Evolutionary conservation across 2,329 filamentous ascomycete species (phyloP).

Genomic region (Cryphonectria radicalis): DNA sequence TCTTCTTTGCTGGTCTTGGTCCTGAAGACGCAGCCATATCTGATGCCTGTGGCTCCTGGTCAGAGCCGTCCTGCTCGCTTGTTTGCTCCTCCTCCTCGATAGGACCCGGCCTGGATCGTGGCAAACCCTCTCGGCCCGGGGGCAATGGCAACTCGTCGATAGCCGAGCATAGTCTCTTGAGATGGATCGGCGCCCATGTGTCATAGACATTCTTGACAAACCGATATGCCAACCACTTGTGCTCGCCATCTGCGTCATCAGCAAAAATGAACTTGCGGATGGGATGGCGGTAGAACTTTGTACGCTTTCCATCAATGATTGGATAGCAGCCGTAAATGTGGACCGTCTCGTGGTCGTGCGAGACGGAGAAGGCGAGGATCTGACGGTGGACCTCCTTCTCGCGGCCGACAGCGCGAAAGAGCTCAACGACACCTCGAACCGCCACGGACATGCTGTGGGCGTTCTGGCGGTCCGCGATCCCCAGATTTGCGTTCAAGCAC

Average conservation of each 20-base stretch:
- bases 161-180: background rate
- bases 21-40: background rate
- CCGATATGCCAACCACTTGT: background rate
- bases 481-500: constrained; percentile 38
- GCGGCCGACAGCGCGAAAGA: constrained; percentile 43
- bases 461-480: constrained; percentile 46
- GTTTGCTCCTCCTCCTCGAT: background rate
- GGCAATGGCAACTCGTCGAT: background rate
- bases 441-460: constrained; percentile 48
- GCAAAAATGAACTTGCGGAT: background rate
- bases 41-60: background rate
- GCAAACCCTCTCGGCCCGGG: background rate
- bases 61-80: background rate
- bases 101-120: background rate
- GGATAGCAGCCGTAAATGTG: constrained; percentile 48
- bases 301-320: constrained; percentile 36
- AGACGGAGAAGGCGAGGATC: constrained; percentile 50
- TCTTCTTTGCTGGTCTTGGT: background rate
- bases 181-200: background rate
- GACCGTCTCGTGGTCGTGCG: constrained; percentile 39
- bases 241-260: background rate
- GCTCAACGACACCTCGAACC: constrained; percentile 43
- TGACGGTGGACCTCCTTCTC: constrained; percentile 44
- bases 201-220: background rate
- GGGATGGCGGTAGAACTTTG: background rate